Base-by-base conservation (phyloP, 129 eudicot species). In the sunflower (Helianthus annuus) region DNA sequence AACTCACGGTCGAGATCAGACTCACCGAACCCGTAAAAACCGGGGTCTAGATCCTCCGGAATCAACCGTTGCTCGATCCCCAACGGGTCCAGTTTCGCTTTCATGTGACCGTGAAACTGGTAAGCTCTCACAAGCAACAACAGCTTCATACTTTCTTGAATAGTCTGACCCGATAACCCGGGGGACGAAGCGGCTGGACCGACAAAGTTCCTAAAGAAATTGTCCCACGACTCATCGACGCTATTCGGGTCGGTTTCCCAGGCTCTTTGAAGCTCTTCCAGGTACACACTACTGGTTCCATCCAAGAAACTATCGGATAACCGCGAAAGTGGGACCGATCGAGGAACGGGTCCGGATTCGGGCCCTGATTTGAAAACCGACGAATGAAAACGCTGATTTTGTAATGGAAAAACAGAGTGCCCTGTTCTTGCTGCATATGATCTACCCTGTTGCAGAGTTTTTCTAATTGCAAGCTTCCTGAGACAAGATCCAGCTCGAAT, bases 211-310 rank as follows among this genome's bases (percentile, higher is more conserved):
- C 88, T 72, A 29, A 94, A 94, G 80, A 94, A 94, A 54, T 90
- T 94, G 70, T 94, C 96, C 99, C 99, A 94, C 22, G 99, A 94
- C 48, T 90, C 94, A 58, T 94, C 99, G 51, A 94, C 96, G 48
- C 99, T 94, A 8, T 76, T 78, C 0, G 97, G 99, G 80, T 94
- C 96, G 27, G 91, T 76, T 64, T 94, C 99, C 99, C 99, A 94
- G 14, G 97, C 89, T 66, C 99, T 81, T 73, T 94, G 99, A 36
- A 94, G 96, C 81, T 90, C 99, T 79, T 93, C 98, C 0, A 93
- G 82, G 74, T 93, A 93, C 16, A 93, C 97, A 69, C 98, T 93
- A 56, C 97, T 94, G 0, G 99, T 94, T 64, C 99, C 99, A 79
- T 90, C 97, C 64, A 94, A 78, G 84, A 94, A 94, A 68, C 91